Base-by-base conservation (phyloP, 768 basidiomycete species). In the Lactarius hatsudake region DNA sequence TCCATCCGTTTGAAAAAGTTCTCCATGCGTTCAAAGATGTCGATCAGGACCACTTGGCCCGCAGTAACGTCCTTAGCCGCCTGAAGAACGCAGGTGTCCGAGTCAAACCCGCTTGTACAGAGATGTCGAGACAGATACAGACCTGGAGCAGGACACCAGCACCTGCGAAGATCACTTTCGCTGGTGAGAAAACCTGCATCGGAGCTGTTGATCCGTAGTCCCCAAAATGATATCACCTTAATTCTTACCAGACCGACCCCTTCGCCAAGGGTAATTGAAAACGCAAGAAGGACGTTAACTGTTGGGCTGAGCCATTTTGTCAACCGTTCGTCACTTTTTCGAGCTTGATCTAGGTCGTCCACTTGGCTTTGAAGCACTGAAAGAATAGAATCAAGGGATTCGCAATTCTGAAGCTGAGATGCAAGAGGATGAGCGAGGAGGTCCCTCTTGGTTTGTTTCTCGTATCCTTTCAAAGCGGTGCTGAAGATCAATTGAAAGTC, bases 91-190 rank as follows among this genome's bases (percentile, higher is more conserved):
- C 12, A 5, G 3, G n/a, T 26, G 30, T 28, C 32, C 32, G 32
- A 32, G 32, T 34, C 42, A 42, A 30, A 1, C n/a, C 10, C 17
- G 8, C 10, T 28, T 23, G 30, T 3, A 28, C 17, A 15, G 32
- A 36, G 26, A 53, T 8, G 32, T 51, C 32, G 10, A 34, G 10
- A 28, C 10, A 53, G 13, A 60, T 28, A 17, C 40, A 4, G 4
- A 43, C 59, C 42, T 40, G 18, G 17, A 48, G 32, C 2, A 61
- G 48, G 23, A 51, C 17, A 18, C 59, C 59, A 43, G 42, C 42
- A 60, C 59, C 59, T 9, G 59, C 18, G 42, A 60, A 60, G 4
- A 60, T 43, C 15, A 60, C 59, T 45, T 60, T 60, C 23, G 59
- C 59, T 2, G 61, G 48, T 13, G 45, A 48, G 20, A 34, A 53